These are phyloP conservation scores for Linum trigynum DNA, from an alignment of 345 rosid genomes.

Conservation along the genomic window DNA sequence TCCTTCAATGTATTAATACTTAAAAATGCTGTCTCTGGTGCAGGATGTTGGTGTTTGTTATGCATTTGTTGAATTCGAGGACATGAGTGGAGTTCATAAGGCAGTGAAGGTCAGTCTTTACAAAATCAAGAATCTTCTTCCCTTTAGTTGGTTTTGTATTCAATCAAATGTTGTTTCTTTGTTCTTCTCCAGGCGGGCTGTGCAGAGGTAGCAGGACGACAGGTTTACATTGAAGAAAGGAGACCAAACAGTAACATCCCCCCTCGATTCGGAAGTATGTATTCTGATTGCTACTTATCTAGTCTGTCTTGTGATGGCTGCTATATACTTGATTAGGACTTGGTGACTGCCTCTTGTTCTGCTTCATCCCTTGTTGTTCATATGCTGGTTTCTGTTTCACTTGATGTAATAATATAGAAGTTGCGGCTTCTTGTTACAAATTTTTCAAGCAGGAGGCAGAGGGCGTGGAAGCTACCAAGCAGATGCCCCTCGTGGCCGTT, in stretches of 20 bases:
- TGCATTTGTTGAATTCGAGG: slow-evolving; percentile 74
- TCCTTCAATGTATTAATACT: background rate
- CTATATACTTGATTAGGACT: background rate
- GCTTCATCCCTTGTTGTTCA: background rate
- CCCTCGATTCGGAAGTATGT: slow-evolving; percentile 50
- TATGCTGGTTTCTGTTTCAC: background rate
- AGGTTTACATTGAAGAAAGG: slow-evolving; percentile 59
- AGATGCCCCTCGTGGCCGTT: slow-evolving; percentile 42
- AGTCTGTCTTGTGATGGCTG: background rate
- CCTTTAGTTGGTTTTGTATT: background rate
- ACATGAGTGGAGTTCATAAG: slow-evolving; percentile 42
- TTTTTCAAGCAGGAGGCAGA: slow-evolving; percentile 41
- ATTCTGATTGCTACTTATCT: background rate
- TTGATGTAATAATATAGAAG: background rate
- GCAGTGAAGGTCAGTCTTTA: slow-evolving; percentile 40
- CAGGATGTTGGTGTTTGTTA: slow-evolving; percentile 71
- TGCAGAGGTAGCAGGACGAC: slow-evolving; percentile 48
- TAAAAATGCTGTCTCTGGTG: slow-evolving; percentile 12
- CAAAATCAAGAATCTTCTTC: background rate
- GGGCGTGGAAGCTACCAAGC: slow-evolving; percentile 43
- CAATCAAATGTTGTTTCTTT: background rate
- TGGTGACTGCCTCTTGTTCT: background rate
- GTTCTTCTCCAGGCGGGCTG: slow-evolving; percentile 33
- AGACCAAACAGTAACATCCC: slow-evolving; percentile 56
- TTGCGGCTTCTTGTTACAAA: background rate